Evolutionary conservation across 345 rosid species (phyloP), one percentile per base, ranked within the genome.

Genomic region (Populus simonii): DNA sequence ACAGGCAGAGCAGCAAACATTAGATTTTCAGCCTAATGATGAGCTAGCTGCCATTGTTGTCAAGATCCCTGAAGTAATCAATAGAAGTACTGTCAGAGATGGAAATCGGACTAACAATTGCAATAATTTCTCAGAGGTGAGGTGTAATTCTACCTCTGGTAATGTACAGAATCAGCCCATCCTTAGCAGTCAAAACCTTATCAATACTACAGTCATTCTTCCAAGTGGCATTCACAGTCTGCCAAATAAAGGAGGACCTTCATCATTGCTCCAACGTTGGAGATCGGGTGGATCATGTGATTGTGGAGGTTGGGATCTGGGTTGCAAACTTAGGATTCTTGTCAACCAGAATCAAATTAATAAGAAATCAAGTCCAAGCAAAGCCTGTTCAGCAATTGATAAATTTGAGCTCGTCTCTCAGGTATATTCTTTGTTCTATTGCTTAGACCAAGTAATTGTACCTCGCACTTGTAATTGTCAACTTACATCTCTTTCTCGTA

Each of bases 271-370:
- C 72, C 92, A 96, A 63, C 89, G 98, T 4, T 96, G 98, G 99
- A 89, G 84, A 79, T 86, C 97, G 55, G 98, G 97, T 72, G 99
- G 99, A 18, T 85, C 93, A 74, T 96, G 99, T 74, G 98, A 96
- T 78, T 96, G 99, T 78, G 99, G 98, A 78, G 99, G 98, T 74
- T 96, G 99, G 99, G 99, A 96, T 80, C 81, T 91, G 81, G 94
- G 94, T 29, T 96, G 98, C 84, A 84, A 89, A 76, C 93, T 92
- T 62, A 87, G 83, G 89, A 81, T 92, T 83, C 91, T 93, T 59
- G 79, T 84, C 22, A 89, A 86, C 76, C 71, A 78, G 55, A 82
- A 73, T 78, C 90, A 83, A 80, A 77, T 53, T 59, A 27, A 8
- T 57, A 79, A 71, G 79, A 84, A 66, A 41, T 78, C 85, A 65